Base-by-base conservation (phyloP, 2,329 filamentous ascomycete genomes). In the Drechslera avenae region DNA sequence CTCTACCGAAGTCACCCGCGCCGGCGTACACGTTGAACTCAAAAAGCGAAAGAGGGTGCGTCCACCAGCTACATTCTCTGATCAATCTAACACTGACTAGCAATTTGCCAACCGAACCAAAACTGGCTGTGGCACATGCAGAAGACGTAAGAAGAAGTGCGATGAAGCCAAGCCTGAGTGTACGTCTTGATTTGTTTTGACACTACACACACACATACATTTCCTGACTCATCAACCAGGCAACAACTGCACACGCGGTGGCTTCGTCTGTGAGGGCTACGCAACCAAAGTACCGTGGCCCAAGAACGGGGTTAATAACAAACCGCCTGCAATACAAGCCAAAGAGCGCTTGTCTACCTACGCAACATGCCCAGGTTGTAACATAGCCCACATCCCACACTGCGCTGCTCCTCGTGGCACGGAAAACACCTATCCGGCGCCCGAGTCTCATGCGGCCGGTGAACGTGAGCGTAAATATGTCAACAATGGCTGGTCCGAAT, bases 81-180 rank as follows among this genome's bases (percentile, higher is more conserved):
- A 31, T 31, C 14, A 23, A 30, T 28, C 59, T 66, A 47, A 67
- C 50, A n/a, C 7, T 45, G 17, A 5, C 10, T 59, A 76, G 57
- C 90, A 90, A 67, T 97, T 97, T 68, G 96, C 91, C 76, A 96
- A 97, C 73, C 84, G 93, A 52, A 97, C 93, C 16, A 97, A 97
- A 77, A 97, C 92, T 8, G 91, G 92, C 26, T 97, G 93, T 73
- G 85, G 96, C 75, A 97, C 93, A 5, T 97, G 93, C 72, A 83
- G 93, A 53, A 85, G 85, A 69, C 84, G 93, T 52, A 97, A 97
- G 82, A 97, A 97, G 85, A 97, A 97, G 76, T 97, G 94, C 69
- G 93, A 97, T 70, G 94, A 97, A 78, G 84, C 83, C 46, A 95
- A 96, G 73, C 94, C 94, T 19, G 86, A 91, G 73, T 97, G 94